Percentiles rank a stretch among this genome's conserved stretches.
Evolutionary conservation across 2,329 filamentous ascomycete genomes (phyloP).

Genomic region (Sphaerostilbella broomeana): DNA sequence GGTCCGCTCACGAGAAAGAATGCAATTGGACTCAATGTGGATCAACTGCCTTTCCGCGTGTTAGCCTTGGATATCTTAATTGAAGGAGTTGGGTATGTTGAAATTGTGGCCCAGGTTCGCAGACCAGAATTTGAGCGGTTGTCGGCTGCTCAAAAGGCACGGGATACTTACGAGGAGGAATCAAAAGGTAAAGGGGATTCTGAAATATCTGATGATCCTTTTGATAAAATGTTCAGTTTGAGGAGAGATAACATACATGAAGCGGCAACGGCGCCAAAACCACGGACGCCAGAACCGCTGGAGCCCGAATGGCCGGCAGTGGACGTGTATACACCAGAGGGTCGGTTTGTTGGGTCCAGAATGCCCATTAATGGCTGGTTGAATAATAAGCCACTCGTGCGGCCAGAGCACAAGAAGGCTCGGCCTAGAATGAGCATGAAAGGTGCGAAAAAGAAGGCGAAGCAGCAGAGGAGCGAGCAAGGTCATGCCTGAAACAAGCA

Average conservation of each 20-base stretch:
- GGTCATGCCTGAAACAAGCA: too few species aligned
- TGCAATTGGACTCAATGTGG: conserved; percentile 56
- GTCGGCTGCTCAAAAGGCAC: conserved; percentile 17
- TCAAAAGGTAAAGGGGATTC: background rate
- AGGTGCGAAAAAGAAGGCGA: conserved; percentile 41
- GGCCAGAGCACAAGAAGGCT: conserved; percentile 40
- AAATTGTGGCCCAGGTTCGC: conserved; percentile 76
- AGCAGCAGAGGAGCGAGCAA: conserved; percentile 24
- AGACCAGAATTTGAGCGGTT: conserved; percentile 37
- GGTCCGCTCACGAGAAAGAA: conserved; percentile 62
- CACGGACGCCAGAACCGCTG: conserved; percentile 3
- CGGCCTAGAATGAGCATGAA: conserved; percentile 67
- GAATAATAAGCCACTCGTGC: conserved; percentile 49
- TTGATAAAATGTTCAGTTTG: conserved; percentile 21
- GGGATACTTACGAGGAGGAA: conserved; percentile 14
- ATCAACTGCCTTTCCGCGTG: conserved; percentile 71
- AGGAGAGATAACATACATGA: conserved; percentile 18
- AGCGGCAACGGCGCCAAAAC: background rate
- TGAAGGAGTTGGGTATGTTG: conserved; percentile 90
- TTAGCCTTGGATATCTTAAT: conserved; percentile 79
- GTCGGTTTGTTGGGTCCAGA: conserved; percentile 66
- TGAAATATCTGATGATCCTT: conserved; percentile 15
- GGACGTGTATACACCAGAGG: conserved; percentile 79
- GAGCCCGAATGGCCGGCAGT: conserved; percentile 58
- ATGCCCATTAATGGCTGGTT: conserved; percentile 66